A percentile compares a stretch with the other conserved stretches of the same genome.
Conservation (phyloP, 371 early-diverging fungal species). For the Fennellomyces sp. region DNA sequence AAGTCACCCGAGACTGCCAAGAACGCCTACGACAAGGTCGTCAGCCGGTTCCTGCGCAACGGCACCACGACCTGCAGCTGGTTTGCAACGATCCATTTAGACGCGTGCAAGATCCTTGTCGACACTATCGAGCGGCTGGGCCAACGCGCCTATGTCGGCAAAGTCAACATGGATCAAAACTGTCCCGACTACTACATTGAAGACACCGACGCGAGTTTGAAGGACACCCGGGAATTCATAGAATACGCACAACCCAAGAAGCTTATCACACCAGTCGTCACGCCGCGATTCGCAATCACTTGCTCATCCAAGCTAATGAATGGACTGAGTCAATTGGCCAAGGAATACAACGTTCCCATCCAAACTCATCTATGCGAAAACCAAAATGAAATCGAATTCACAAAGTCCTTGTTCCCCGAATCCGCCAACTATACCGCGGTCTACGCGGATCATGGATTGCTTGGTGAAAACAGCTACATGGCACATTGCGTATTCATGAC, state of each 20-base stretch:
- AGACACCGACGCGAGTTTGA: constrained; percentile 63
- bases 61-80: constrained; percentile 91
- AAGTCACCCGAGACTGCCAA: constrained; percentile 63
- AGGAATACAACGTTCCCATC: constrained; percentile 66
- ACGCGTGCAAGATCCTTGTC: constrained; percentile 70
- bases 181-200: constrained; percentile 79
- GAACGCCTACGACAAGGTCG: constrained; percentile 63
- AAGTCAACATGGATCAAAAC: constrained; percentile 94
- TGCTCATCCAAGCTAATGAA: constrained; percentile 73
- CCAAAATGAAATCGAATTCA: constrained; percentile 72
- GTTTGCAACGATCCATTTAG: constrained; percentile 88
- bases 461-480: constrained; percentile 78
- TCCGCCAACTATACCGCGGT: constrained; percentile 72
- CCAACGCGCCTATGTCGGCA: constrained; percentile 92
- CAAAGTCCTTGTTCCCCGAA: constrained; percentile 72
- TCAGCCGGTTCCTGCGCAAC: constrained; percentile 68
- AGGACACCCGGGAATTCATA: constrained; percentile 73
- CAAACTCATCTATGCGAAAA: constrained; percentile 91
- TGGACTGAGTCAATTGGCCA: constrained; percentile 73
- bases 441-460: constrained; percentile 68
- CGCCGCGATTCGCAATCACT: constrained; percentile 90
- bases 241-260: constrained; percentile 48
- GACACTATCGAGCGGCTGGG: constrained; percentile 71
- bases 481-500: constrained; percentile 92
- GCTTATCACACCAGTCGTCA: constrained; percentile 78